A percentile compares a stretch with the other conserved stretches of the same genome.
These are phyloP conservation scores for Gnomoniopsis smithogilvyi DNA, from an alignment of 2,329 filamentous ascomycete species.

Conservation along the genomic window DNA sequence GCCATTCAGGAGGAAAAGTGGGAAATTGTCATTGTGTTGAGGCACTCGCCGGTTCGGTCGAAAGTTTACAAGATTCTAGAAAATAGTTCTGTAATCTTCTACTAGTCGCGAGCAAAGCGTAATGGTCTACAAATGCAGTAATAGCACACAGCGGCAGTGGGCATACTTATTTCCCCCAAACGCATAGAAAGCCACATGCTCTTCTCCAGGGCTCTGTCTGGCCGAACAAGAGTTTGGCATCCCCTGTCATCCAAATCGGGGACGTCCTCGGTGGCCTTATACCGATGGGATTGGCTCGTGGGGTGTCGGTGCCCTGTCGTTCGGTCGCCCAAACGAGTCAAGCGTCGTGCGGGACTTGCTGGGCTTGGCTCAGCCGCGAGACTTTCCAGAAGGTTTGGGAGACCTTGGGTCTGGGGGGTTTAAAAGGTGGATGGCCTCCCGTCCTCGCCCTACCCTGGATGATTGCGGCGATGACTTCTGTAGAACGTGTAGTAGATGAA, in stretches of 20 bases:
- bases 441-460: background rate
- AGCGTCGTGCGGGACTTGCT: background rate
- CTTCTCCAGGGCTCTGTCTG: background rate
- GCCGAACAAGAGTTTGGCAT: background rate
- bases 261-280: conserved; percentile 10
- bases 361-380: conserved; percentile 6
- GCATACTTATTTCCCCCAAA: background rate
- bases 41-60: no score
- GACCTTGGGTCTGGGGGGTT: background rate
- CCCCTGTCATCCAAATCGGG: conserved; percentile 5
- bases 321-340: conserved; percentile 16
- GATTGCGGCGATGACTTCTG: background rate
- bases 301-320: background rate
- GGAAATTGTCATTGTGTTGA: background rate
- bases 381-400: conserved; percentile 2
- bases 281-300: conserved; percentile 8
- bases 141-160: no score
- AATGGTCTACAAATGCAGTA: no score
- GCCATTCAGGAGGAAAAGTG: background rate
- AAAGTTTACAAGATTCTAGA: no score
- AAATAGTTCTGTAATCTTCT: no score
- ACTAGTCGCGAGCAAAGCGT: no score
- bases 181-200: background rate
- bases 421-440: background rate
- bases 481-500: background rate